Percentiles rank a stretch among this genome's conserved stretches.
Conservation (phyloP, 164 flowering plant species). For the Vitis labrusca region DNA sequence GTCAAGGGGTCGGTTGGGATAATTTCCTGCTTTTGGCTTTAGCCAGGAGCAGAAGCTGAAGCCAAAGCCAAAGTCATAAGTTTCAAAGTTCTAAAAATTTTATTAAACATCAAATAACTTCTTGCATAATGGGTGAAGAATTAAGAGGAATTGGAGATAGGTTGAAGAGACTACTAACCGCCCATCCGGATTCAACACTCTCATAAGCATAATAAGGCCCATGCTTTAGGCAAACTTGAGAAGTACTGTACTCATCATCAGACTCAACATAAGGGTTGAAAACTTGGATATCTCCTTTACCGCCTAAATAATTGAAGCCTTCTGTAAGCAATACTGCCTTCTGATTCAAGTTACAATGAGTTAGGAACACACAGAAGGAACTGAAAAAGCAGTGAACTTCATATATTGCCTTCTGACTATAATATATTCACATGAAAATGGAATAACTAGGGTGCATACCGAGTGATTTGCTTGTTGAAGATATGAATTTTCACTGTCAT, state of each 20-base stretch:
- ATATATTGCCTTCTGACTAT: too few species aligned
- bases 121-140: too few species aligned
- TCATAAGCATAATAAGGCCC: constrained; percentile 33
- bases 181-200: constrained; percentile 55
- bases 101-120: too few species aligned
- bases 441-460: constrained; percentile 15
- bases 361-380: too few species aligned
- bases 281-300: constrained; percentile 44
- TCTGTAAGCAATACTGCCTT: constrained; percentile 31
- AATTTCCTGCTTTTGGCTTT: too few species aligned
- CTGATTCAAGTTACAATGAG: constrained; percentile 17
- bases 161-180: constrained; percentile 26
- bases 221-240: constrained; percentile 32
- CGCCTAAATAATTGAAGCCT: constrained; percentile 42
- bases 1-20: too few species aligned
- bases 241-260: constrained; percentile 45
- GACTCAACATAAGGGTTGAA: constrained; percentile 45
- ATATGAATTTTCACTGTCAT: background rate
- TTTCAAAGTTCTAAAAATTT: too few species aligned
- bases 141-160: too few species aligned
- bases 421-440: too few species aligned
- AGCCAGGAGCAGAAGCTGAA: too few species aligned
- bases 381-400: too few species aligned
- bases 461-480: constrained; percentile 25
- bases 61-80: too few species aligned